Base-by-base conservation (phyloP, 2,329 filamentous ascomycete genomes). In the Ascochyta fabae region DNA sequence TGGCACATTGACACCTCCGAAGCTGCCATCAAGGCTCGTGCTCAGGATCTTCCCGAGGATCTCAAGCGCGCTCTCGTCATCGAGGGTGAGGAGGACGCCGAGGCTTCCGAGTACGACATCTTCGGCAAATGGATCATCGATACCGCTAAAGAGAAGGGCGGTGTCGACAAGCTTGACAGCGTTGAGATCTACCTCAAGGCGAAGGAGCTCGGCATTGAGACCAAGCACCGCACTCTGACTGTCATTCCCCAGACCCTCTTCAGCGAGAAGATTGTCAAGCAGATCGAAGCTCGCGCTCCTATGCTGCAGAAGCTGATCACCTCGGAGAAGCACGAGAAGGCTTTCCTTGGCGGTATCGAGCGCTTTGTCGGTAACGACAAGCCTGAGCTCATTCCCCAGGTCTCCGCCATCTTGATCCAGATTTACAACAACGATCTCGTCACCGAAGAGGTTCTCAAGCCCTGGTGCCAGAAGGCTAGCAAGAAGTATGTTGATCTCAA, bases 1-100 rank as follows among this genome's bases (percentile, higher is more conserved):
- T 99, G 95, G 95, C 91, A 93, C 60, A 91, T 98, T 57, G 95
- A 99, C 76, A 95, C 96, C 81, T 97, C 93, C 62, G 92, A 93
- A 76, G 92, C 92, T 76, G 95, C 95, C 64, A 90, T 98, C 81
- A 93, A 90, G 81, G 94, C 94, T 69, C 95, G 95, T 77, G 91
- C 93, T 75, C 90, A 94, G 78, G 88, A 92, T 64, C 89, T 99
- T 47, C 92, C 95, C n/a, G 88, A 88, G 65, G 95, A 98, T 74
- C 89, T 99, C 75, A 96, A 97, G 86, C 88, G 91, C 74, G 90
- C 92, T 74, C 88, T 98, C 64, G 91, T 90, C 70, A 84, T 96
- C 57, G 90, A 90, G 54, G 92, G 88, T 12, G 91, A 88, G 9
- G 88, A 96, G 39, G 91, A 90, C 59, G 91, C 92, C 53, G 92